Base-by-base conservation (phyloP, 805 yeast species). In the Yamadazyma kitorensis region DNA sequence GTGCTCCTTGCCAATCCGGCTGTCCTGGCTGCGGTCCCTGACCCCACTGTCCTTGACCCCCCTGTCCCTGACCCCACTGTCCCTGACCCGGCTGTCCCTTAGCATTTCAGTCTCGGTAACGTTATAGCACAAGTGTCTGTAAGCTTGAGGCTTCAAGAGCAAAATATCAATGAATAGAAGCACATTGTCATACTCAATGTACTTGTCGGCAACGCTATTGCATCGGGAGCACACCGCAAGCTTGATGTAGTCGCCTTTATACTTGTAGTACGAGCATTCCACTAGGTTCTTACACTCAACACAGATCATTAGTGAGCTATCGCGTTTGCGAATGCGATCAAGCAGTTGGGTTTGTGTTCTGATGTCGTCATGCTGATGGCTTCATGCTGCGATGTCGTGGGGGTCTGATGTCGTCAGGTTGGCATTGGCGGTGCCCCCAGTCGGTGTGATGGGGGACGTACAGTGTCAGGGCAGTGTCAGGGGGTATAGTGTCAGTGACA, bases 131-230 rank as follows among this genome's bases (percentile, higher is more conserved):
- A 91, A 61, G 57, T 93, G 99, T 29, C 93, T 72, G 45, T 82
- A 85, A 0, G 91, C 98, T 47, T 83, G 94, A 3, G 93, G 88
- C 49, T 89, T 86, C 47, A 93, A 61, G 9, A 93, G 70, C 34
- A 93, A 61, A 28, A 91, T 69, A 50, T 93, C 98, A 15, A 93
- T 80, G 53, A 86, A 84, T 14, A 91, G 64, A 2, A 93, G 64
- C 6, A 91, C 94, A 36, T 78, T 74, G 55, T 93, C 99, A 44
- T 78, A 82, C 55, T 93, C 99, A 19, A 91, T 81, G 60, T 93
- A 93, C 53, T 84, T 82, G 58, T 93, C 99, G 3, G 88, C 95
- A 15, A 84, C 78, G 32, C 72, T 67, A 19, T 75, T 70, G 55
- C 99, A 93, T 18, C 61, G 55, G 2, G 75, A 61, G 51, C 98